phyloP scores from a whole-genome alignment of 768 basidiomycete genomes.

The Leccinellum rugosiceps region DNA sequence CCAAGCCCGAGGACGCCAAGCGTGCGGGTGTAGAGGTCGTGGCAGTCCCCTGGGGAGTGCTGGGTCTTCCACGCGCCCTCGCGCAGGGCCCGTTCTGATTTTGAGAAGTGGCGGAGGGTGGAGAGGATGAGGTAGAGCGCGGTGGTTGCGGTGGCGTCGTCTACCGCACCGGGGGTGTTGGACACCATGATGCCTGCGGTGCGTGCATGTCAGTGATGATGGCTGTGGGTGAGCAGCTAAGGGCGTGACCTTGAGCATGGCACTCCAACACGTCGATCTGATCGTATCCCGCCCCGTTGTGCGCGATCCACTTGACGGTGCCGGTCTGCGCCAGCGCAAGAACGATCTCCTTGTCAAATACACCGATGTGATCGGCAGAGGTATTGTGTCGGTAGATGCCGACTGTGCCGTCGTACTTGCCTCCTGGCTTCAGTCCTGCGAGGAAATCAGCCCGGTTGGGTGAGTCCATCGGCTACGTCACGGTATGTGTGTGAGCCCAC shows the following conservation, averaged over 20 bases:
- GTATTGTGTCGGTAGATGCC: conserved; percentile 80
- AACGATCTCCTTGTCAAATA: conserved; percentile 80
- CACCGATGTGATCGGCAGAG: conserved; percentile 62
- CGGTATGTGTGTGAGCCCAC: neutral
- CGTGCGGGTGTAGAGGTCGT: conserved; percentile 66
- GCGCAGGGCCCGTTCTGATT: conserved; percentile 53
- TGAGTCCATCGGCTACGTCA: conserved; percentile 50
- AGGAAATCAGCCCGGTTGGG: conserved; percentile 67
- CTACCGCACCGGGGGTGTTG: conserved; percentile 87
- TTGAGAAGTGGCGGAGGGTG: conserved; percentile 67
- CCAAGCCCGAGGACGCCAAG: conserved; percentile 74
- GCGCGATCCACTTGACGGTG: conserved; percentile 80
- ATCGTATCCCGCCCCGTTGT: conserved; percentile 93
- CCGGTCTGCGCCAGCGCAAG: conserved; percentile 50
- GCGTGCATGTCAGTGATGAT: neutral
- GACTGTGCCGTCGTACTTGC: conserved; percentile 69
- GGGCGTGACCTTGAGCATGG: conserved; percentile 56
- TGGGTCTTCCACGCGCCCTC: conserved; percentile 59
- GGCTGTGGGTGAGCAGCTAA: neutral
- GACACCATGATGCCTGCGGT: conserved; percentile 61
- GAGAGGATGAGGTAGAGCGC: conserved; percentile 82
- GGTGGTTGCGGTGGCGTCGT: conserved; percentile 89
- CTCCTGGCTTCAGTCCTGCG: conserved; percentile 54
- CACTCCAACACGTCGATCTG: conserved; percentile 70
- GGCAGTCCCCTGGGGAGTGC: conserved; percentile 44